Conservation (phyloP, 1,284 basidiomycete genomes). For the Ganoderma lucidum region DNA sequence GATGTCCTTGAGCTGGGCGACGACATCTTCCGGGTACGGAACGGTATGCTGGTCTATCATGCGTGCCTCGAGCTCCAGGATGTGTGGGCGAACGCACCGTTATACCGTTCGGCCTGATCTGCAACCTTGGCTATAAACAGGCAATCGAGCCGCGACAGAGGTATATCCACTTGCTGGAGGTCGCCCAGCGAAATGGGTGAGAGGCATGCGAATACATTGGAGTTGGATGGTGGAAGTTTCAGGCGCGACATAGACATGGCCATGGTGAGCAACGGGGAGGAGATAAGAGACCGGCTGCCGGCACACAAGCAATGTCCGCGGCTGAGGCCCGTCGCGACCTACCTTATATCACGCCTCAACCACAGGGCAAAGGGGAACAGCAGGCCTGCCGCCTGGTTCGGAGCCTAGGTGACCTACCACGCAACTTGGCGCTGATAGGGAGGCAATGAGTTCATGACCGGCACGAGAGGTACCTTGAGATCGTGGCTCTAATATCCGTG, state of each 20-base stretch:
- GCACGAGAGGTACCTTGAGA: constrained; percentile 15
- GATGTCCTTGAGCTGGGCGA: constrained; percentile 64
- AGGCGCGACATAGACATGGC: neutral
- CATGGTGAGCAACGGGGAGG: neutral
- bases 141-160: constrained; percentile 45
- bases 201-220: constrained; percentile 14
- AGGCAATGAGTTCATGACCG: constrained; percentile 24
- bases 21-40: constrained; percentile 53
- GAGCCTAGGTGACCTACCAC: constrained; percentile 14
- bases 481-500: constrained; percentile 4
- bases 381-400: constrained; percentile 20
- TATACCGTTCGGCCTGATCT: constrained; percentile 71
- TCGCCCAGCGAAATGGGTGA: constrained; percentile 19
- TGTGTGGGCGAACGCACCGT: constrained; percentile 50
- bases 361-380: constrained; percentile 34
- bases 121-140: constrained; percentile 70
- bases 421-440: constrained; percentile 17
- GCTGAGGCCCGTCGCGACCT: constrained; percentile 1
- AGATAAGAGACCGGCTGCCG: neutral
- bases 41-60: constrained; percentile 1
- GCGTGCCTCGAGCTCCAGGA: neutral
- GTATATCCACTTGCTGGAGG: constrained; percentile 31
- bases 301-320: constrained; percentile 5
- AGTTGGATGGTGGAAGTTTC: neutral
- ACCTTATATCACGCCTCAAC: constrained; percentile 24